Percentiles rank a stretch among this genome's conserved stretches.
Evolutionary conservation across 805 yeast genomes (phyloP).

Genomic region (Lipomyces chichibuensis): DNA sequence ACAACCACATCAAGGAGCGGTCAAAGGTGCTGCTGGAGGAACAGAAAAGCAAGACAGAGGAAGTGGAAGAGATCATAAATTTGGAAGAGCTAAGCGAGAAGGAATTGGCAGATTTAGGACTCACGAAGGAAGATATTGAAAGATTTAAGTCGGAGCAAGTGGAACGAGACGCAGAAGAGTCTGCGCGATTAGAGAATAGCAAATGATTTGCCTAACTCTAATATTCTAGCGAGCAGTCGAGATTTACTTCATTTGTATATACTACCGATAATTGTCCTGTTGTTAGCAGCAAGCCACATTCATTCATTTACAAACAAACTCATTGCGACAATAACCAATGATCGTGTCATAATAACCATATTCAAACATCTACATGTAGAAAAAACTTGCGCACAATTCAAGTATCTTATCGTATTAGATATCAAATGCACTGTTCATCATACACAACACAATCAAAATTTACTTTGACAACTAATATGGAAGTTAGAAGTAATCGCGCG

Average conservation of each 20-base stretch:
- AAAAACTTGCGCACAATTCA: background rate
- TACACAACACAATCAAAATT: background rate
- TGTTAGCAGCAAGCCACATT: background rate
- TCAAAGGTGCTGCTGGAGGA: constrained; percentile 68
- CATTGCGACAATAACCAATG: background rate
- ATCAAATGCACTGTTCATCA: background rate
- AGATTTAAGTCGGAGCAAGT: constrained; percentile 23
- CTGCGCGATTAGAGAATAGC: background rate
- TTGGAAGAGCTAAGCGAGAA: constrained; percentile 29
- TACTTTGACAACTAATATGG: constrained; percentile 18
- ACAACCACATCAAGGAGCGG: constrained; percentile 72
- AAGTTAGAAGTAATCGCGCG: background rate
- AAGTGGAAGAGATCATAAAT: constrained; percentile 49
- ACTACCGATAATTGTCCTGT: background rate
- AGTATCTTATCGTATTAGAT: background rate
- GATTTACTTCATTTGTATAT: background rate
- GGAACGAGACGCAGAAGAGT: constrained; percentile 25
- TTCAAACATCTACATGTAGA: background rate
- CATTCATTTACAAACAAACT: background rate
- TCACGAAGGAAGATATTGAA: constrained; percentile 31
- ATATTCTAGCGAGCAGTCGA: background rate
- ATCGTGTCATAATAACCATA: background rate
- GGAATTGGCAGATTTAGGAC: constrained; percentile 25
- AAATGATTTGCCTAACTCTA: background rate
- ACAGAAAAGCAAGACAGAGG: constrained; percentile 45